Conservation (phyloP, 2,329 filamentous ascomycete species). For the Orbilia javanica region DNA sequence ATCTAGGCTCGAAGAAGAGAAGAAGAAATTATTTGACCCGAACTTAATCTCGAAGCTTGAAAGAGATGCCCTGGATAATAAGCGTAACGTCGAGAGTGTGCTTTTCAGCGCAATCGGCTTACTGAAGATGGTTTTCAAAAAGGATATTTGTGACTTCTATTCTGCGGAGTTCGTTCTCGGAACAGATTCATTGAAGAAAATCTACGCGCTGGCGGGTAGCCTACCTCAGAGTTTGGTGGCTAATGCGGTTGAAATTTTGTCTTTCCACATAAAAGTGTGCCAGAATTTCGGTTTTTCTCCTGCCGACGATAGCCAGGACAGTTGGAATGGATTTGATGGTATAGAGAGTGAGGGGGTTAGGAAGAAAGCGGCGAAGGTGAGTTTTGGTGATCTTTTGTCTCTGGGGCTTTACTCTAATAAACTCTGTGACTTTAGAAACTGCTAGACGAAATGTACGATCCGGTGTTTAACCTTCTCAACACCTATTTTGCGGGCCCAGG, state of each 20-base stretch:
- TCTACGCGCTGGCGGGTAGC: conserved; percentile 40
- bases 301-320: conserved; percentile 73
- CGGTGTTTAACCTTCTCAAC: conserved; percentile 57
- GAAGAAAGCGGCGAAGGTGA: conserved; percentile 60
- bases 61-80: background rate
- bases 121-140: conserved; percentile 27
- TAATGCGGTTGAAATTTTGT: conserved; percentile 60
- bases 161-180: conserved; percentile 20
- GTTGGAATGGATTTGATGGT: conserved; percentile 69
- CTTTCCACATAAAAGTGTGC: conserved; percentile 57
- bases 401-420: background rate
- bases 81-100: conserved; percentile 15
- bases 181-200: conserved; percentile 26
- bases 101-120: conserved; percentile 21
- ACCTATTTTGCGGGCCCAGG: conserved; percentile 40
- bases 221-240: conserved; percentile 60
- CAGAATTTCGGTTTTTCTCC: conserved; percentile 58
- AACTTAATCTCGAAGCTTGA: background rate
- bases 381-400: background rate
- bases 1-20: conserved; percentile 63
- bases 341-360: conserved; percentile 46
- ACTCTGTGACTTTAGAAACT: conserved; percentile 28
- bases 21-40: conserved; percentile 18
- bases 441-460: conserved; percentile 62
- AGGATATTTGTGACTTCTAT: conserved; percentile 36